Conservation (phyloP, 176 grass and related monocot species). For the Saccharum spontaneum region DNA sequence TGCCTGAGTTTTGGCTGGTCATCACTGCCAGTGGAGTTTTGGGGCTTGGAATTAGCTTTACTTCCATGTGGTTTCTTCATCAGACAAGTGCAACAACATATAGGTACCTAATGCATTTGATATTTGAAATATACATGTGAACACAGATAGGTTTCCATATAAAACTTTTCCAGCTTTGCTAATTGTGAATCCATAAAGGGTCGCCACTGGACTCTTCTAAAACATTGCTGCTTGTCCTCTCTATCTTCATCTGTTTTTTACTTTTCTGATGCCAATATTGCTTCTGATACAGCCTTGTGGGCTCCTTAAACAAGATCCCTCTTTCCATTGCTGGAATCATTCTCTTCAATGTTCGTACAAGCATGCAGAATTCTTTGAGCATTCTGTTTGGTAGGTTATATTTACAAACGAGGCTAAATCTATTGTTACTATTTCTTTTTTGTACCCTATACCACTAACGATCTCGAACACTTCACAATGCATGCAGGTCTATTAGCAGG, state of each 20-base stretch:
- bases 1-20: constrained; percentile 81
- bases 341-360: constrained; percentile 84
- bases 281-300: constrained; percentile 71
- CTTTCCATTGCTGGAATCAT: constrained; percentile 80
- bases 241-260: neutral
- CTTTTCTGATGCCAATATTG: constrained; percentile 19
- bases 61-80: constrained; percentile 98
- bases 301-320: constrained; percentile 58
- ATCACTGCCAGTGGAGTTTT: constrained; percentile 83
- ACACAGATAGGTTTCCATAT: neutral
- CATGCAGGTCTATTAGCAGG: constrained; percentile 76
- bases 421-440: neutral
- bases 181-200: neutral
- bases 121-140: neutral
- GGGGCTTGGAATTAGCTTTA: constrained; percentile 96
- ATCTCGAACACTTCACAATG: neutral
- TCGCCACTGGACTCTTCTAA: neutral
- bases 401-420: neutral
- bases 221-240: neutral
- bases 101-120: constrained; percentile 47
- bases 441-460: neutral
- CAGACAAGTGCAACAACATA: constrained; percentile 95
- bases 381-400: constrained; percentile 74
- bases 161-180: neutral
- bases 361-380: constrained; percentile 77